Evolutionary conservation across 2,329 filamentous ascomycete genomes (phyloP), one percentile per base, ranked within the genome.

Genomic region (Fulvia fulva): DNA sequence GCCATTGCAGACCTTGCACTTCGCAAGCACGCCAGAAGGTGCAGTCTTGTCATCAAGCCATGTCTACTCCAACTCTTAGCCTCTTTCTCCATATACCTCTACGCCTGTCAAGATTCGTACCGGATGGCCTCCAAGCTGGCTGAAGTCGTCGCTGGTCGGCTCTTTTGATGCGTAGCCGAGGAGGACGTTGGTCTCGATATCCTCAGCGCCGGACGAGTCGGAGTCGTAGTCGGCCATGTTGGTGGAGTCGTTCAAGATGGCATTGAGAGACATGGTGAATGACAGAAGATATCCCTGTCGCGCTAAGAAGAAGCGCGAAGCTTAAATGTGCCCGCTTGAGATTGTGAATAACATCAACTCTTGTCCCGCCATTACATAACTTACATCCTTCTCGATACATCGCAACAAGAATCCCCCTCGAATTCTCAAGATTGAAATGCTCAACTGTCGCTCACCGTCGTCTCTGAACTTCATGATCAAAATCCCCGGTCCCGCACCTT

Each of bases 101-200:
- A 50, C 28, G 46, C n/a, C 55, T 45, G n/a, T 34, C 50, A 25
- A 28, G 50, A 5, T 49, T 78, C 87, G 67, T 87, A 97, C 93
- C 53, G 94, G 91, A 68, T 80, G 82, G 55, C 94, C 94, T 65
- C 94, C 94, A 11, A 99, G 80, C 65, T 93, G 90, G 74, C 90
- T 97, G 70, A 96, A 87, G 12, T 84, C 83, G 73, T 99, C 93
- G 63, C 90, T 87, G 56, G 87, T 88, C 14, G 85, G 78, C 56
- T 96, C 90, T 71, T 87, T 86, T 1, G 89, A 89, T 2, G 91
- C 89, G 73, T 96, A 99, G 4, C 94, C 94, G 12, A 99, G 82
- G 1, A 97, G 83, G 1, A 97, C 91, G 65, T 89, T 90, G 6
- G 94, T 97, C 73, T 90, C 87, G 19, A 86, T 88, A 61, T 85